Percentiles rank a stretch among this genome's conserved stretches.
Conservation (phyloP, 1,139 yeast genomes). For the Kodamaea sp. region DNA sequence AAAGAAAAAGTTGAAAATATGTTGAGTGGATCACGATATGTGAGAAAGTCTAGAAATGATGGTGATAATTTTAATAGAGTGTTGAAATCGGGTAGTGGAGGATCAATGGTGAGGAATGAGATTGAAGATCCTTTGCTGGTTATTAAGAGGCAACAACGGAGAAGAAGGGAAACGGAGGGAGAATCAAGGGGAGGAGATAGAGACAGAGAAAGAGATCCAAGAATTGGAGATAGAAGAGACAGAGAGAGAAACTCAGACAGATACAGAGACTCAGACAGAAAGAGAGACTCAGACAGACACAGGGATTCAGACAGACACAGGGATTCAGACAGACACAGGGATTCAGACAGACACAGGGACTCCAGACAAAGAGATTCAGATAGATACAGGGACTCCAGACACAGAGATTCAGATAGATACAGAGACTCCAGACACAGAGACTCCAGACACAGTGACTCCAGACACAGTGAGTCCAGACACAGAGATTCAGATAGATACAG, state of each 20-base stretch:
- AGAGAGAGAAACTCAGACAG: constrained; percentile 1
- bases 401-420: constrained; percentile 1
- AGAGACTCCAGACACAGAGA: constrained; percentile 1
- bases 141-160: constrained; percentile 41
- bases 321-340: not conserved
- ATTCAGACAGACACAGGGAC: not conserved
- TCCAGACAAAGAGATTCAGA: constrained; percentile 3
- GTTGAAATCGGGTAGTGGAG: constrained; percentile 17
- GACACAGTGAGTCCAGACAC: not conserved
- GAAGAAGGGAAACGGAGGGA: constrained; percentile 13
- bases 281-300: constrained; percentile 1
- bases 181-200: constrained; percentile 5
- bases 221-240: constrained; percentile 10
- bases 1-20: constrained; percentile 33
- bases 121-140: constrained; percentile 56
- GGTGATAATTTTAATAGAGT: constrained; percentile 16
- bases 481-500: constrained; percentile 7
- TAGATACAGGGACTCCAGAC: not conserved
- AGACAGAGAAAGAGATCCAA: constrained; percentile 11
- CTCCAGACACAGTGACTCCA: not conserved
- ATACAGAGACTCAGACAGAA: not conserved
- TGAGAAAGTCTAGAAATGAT: constrained; percentile 9
- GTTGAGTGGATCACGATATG: constrained; percentile 20
- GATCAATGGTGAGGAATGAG: constrained; percentile 17
- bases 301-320: constrained; percentile 1